These are phyloP conservation scores for Melampsora larici-populina DNA, from an alignment of 1,284 basidiomycete genomes.

Conservation along the genomic window DNA sequence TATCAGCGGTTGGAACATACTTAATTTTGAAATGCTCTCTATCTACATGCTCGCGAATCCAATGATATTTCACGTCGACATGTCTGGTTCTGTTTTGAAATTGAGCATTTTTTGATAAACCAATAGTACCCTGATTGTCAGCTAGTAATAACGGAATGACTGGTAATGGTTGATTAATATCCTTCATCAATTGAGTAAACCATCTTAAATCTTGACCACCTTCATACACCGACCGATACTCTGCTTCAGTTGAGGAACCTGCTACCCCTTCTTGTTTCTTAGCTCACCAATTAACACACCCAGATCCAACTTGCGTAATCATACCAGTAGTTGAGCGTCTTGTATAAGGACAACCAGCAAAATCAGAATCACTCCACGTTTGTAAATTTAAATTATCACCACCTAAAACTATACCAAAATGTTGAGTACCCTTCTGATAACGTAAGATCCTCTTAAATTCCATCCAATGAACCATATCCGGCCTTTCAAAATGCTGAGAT, in stretches of 20 bases:
- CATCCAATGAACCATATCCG: neutral
- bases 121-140: conserved; percentile 3
- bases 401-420: neutral
- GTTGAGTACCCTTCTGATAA: neutral
- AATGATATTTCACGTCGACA: conserved; percentile 14
- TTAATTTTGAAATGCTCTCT: neutral
- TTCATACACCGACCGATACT: neutral
- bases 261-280: neutral
- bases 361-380: neutral
- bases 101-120: neutral
- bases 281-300: neutral
- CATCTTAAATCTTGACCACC: neutral
- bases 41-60: neutral
- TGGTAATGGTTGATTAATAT: neutral
- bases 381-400: neutral
- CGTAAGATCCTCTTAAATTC: neutral
- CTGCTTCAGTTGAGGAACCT: neutral
- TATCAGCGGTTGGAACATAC: conserved; percentile 5
- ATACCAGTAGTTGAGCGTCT: neutral
- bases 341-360: neutral
- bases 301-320: neutral
- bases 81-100: conserved; percentile 17
- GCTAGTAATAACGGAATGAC: neutral
- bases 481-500: no score
- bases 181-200: neutral